phyloP scores from a whole-genome alignment of 495 filamentous ascomycete species.

The Aspergillus sclerotiicarbonarius region DNA sequence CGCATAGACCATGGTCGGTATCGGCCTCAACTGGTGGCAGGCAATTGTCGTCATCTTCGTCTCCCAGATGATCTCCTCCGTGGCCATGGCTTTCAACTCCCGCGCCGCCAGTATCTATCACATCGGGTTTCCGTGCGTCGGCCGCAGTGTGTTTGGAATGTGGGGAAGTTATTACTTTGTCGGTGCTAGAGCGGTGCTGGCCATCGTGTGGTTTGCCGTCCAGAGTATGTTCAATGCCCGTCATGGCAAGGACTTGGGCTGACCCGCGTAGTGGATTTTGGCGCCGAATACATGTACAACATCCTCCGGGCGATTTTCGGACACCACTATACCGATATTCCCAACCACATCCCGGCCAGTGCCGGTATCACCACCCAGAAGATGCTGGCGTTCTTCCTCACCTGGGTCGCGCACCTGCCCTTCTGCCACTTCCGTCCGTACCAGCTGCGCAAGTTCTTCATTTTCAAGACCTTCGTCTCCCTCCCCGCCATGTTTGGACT shows the following conservation, averaged over 20 bases:
- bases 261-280: conserved; percentile 39
- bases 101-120: conserved; percentile 34
- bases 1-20: conserved; percentile 34
- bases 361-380: conserved; percentile 55
- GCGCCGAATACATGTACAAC: conserved; percentile 53
- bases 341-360: conserved; percentile 42
- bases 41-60: conserved; percentile 43
- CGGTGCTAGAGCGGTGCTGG: conserved; percentile 54
- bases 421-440: conserved; percentile 34
- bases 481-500: conserved; percentile 31
- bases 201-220: conserved; percentile 63
- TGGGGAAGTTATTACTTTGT: conserved; percentile 60
- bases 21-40: conserved; percentile 46
- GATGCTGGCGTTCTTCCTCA: conserved; percentile 59
- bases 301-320: conserved; percentile 60
- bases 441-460: conserved; percentile 30
- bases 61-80: conserved; percentile 36
- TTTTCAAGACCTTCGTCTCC: conserved; percentile 29
- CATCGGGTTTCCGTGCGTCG: conserved; percentile 57
- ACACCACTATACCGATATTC: conserved; percentile 45
- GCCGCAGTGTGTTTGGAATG: conserved; percentile 57
- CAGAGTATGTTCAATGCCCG: conserved; percentile 37
- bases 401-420: conserved; percentile 26
- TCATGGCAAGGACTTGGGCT: background rate
- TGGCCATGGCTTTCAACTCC: conserved; percentile 40